Conservation (phyloP, 2,329 filamentous ascomycete genomes). For the Trichoderma harzianum region DNA sequence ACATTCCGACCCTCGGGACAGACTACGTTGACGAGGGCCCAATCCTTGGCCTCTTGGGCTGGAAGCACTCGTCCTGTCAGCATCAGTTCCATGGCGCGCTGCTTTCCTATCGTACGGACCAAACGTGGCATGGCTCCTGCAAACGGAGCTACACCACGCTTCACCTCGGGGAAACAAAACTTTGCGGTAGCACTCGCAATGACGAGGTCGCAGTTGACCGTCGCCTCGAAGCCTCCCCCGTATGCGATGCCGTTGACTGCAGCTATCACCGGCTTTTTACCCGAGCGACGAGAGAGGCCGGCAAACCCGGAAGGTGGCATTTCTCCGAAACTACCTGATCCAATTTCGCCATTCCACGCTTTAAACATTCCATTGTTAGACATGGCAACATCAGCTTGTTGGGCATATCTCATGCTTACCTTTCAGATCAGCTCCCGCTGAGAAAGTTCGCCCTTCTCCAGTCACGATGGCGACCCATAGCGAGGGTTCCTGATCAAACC, state of each 20-base stretch:
- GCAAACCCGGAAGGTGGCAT: constrained; percentile 33
- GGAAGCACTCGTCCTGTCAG: constrained; percentile 45
- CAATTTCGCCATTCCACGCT: constrained; percentile 33
- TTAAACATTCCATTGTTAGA: constrained; percentile 53
- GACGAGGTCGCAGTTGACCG: constrained; percentile 53
- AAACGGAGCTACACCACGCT: constrained; percentile 51
- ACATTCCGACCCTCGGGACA: not conserved
- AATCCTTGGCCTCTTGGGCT: constrained; percentile 35
- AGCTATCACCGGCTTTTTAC: constrained; percentile 60
- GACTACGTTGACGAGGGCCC: constrained; percentile 16
- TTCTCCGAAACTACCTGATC: constrained; percentile 20
- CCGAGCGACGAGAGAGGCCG: constrained; percentile 52
- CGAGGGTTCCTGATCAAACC: constrained; percentile 50
- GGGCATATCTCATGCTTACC: not conserved
- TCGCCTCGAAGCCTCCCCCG: constrained; percentile 57
- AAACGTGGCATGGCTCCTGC: constrained; percentile 51
- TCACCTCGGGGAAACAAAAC: constrained; percentile 53
- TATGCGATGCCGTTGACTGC: constrained; percentile 57
- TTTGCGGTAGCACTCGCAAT: constrained; percentile 49
- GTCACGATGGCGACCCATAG: constrained; percentile 49
- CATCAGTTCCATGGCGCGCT: constrained; percentile 47
- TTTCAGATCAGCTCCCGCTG: constrained; percentile 53
- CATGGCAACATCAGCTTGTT: not conserved
- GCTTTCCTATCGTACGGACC: constrained; percentile 44
- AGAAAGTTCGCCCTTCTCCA: constrained; percentile 52